phyloP scores from a whole-genome alignment of 441 rosid genomes.

The Brassica hybrid region DNA sequence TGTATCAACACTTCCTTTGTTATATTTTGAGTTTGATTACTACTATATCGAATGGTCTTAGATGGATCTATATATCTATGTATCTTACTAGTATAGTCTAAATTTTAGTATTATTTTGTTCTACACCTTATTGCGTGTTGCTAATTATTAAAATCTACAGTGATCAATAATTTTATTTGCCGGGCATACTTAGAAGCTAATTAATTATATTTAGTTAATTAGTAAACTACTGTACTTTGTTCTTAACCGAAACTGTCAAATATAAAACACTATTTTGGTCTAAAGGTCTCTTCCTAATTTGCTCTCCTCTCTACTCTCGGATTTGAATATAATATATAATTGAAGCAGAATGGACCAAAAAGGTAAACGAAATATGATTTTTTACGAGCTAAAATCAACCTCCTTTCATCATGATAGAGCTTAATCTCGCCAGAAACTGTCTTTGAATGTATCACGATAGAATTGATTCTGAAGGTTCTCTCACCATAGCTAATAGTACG shows the following conservation, averaged over 20 bases:
- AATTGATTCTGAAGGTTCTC: constrained; percentile 10
- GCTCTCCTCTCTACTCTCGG: neutral
- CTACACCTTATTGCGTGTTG: too few relatives aligned
- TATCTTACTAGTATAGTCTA: too few relatives aligned
- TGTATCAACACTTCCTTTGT: constrained; percentile 12
- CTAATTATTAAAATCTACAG: too few relatives aligned
- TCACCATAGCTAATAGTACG: neutral
- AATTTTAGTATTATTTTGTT: too few relatives aligned
- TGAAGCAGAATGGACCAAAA: neutral
- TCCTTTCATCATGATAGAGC: neutral
- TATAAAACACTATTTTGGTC: neutral
- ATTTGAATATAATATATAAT: neutral
- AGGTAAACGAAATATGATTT: neutral
- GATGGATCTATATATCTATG: neutral
- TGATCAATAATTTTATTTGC: too few relatives aligned
- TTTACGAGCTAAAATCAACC: neutral
- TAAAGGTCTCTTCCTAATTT: neutral
- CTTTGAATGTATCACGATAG: neutral
- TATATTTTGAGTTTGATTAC: constrained; percentile 17
- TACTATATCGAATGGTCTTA: constrained; percentile 4
- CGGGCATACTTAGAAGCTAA: too few relatives aligned
- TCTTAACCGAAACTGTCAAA: constrained; percentile 30
- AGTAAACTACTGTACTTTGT: too few relatives aligned
- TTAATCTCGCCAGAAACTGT: constrained; percentile 4
- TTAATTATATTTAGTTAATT: too few relatives aligned